Evolutionary conservation across 768 basidiomycete genomes (phyloP).

Genomic region (Inosperma sp.): DNA sequence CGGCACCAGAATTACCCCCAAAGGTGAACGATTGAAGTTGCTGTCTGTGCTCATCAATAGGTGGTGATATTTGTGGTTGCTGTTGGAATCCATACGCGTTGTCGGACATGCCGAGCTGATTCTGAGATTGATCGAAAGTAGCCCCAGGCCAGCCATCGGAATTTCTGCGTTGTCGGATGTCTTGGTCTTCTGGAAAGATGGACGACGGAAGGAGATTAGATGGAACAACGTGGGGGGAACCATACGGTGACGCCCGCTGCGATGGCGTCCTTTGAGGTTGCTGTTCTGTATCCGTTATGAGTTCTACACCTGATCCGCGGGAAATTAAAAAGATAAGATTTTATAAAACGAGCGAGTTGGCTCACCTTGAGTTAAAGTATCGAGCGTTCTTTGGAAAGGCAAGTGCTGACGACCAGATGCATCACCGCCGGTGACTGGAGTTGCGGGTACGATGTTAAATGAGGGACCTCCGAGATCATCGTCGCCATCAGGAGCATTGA

Average conservation of each 20-base stretch:
- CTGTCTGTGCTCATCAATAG: slow-evolving; percentile 20
- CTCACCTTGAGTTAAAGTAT: slow-evolving; percentile 53
- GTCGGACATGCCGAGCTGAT: neutral
- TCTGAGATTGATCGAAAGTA: slow-evolving; percentile 1
- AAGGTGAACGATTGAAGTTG: slow-evolving; percentile 30
- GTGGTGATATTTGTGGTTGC: slow-evolving; percentile 17
- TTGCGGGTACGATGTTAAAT: slow-evolving; percentile 79
- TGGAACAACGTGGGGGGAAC: slow-evolving; percentile 3
- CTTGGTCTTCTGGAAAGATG: slow-evolving; percentile 16
- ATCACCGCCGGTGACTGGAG: slow-evolving; percentile 65
- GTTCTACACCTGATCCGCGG: neutral
- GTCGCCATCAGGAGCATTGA: slow-evolving; percentile 59
- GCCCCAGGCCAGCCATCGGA: slow-evolving; percentile 41
- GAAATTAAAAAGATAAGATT: neutral
- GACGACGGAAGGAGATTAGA: slow-evolving; percentile 14
- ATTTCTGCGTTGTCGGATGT: slow-evolving; percentile 46
- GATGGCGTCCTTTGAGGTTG: slow-evolving; percentile 2
- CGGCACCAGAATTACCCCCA: slow-evolving; percentile 19
- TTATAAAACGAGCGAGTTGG: neutral
- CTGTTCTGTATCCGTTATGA: neutral
- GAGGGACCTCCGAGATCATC: slow-evolving; percentile 47
- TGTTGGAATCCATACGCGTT: slow-evolving; percentile 36
- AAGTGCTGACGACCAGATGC: slow-evolving; percentile 38
- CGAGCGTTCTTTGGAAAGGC: slow-evolving; percentile 49
- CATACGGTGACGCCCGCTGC: slow-evolving; percentile 8